phyloP scores from a whole-genome alignment of 2,329 filamentous ascomycete species.

The Aspergillus glaucus region DNA sequence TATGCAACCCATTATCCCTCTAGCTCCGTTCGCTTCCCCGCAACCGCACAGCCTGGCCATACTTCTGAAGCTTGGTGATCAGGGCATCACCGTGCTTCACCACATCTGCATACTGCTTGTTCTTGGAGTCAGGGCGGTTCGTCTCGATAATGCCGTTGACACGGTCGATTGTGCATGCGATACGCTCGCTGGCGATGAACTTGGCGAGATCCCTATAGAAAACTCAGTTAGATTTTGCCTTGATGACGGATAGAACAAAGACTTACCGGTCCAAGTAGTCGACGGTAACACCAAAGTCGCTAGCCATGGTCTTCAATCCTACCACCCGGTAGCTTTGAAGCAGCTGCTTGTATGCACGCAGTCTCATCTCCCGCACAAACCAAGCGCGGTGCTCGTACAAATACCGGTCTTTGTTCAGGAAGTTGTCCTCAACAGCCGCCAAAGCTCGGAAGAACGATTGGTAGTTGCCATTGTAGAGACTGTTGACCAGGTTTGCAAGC shows the following conservation, averaged over 20 bases:
- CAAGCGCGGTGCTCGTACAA: conserved; percentile 91
- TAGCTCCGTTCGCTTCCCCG: conserved; percentile 88
- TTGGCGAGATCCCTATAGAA: conserved; percentile 75
- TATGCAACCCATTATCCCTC: neutral
- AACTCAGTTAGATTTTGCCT: conserved; percentile 1
- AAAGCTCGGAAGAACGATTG: conserved; percentile 87
- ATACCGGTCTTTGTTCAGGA: conserved; percentile 90
- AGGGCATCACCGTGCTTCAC: conserved; percentile 96
- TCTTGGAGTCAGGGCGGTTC: conserved; percentile 96
- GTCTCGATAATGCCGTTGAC: conserved; percentile 97
- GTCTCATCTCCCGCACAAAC: conserved; percentile 97
- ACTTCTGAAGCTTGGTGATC: conserved; percentile 99
- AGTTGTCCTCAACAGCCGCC: conserved; percentile 84
- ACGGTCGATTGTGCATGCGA: conserved; percentile 94
- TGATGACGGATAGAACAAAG: neutral
- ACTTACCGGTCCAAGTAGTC: conserved; percentile 89
- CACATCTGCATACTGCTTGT: conserved; percentile 98
- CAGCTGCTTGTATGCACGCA: conserved; percentile 92
- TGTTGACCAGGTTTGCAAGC: conserved; percentile 79
- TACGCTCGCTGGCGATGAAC: conserved; percentile 90
- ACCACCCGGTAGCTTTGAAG: conserved; percentile 96
- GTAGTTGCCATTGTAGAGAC: conserved; percentile 90
- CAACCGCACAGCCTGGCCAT: conserved; percentile 90
- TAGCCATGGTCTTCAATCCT: conserved; percentile 93
- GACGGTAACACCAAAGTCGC: conserved; percentile 92